phyloP scores from a whole-genome alignment of 805 yeast species.

The Kodamaea nitidulidarum region DNA sequence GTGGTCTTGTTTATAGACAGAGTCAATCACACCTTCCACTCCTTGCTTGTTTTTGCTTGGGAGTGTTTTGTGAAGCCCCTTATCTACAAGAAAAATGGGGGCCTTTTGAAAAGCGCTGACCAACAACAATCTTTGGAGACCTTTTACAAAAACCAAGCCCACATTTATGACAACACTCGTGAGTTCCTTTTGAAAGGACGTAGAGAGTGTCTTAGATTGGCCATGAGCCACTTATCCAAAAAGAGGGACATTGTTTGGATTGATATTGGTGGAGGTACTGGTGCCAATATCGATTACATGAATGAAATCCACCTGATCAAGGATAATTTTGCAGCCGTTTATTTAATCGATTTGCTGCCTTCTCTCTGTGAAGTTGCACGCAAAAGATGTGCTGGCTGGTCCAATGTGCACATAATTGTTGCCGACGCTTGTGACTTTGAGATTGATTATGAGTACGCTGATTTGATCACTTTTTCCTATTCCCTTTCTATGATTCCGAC shows the following conservation, averaged over 20 bases:
- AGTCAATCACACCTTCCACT: slow-evolving; percentile 19
- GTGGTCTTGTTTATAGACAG: slow-evolving; percentile 10
- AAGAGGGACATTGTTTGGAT: slow-evolving; percentile 58
- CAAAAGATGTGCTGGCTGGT: slow-evolving; percentile 47
- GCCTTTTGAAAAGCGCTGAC: slow-evolving; percentile 19
- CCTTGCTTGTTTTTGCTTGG: slow-evolving; percentile 35
- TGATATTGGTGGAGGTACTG: slow-evolving; percentile 87
- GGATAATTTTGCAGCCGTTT: slow-evolving; percentile 56
- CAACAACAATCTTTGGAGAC: slow-evolving; percentile 64
- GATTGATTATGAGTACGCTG: slow-evolving; percentile 49
- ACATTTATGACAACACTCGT: slow-evolving; percentile 71
- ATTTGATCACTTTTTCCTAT: slow-evolving; percentile 73
- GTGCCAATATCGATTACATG: slow-evolving; percentile 78
- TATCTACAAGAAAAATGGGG: slow-evolving; percentile 24
- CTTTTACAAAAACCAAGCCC: slow-evolving; percentile 75
- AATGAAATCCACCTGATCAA: slow-evolving; percentile 46
- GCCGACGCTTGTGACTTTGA: slow-evolving; percentile 74
- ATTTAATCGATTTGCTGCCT: slow-evolving; percentile 72
- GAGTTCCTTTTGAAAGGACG: slow-evolving; percentile 65
- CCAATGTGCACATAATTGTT: slow-evolving; percentile 62
- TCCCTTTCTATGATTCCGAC: slow-evolving; percentile 84
- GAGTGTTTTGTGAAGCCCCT: slow-evolving; percentile 62
- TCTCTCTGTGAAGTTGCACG: slow-evolving; percentile 71
- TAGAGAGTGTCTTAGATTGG: slow-evolving; percentile 56
- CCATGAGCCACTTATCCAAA: slow-evolving; percentile 50